These are phyloP conservation scores for Moniliophthora roreri DNA, from an alignment of 1,284 basidiomycete genomes.

Conservation along the genomic window DNA sequence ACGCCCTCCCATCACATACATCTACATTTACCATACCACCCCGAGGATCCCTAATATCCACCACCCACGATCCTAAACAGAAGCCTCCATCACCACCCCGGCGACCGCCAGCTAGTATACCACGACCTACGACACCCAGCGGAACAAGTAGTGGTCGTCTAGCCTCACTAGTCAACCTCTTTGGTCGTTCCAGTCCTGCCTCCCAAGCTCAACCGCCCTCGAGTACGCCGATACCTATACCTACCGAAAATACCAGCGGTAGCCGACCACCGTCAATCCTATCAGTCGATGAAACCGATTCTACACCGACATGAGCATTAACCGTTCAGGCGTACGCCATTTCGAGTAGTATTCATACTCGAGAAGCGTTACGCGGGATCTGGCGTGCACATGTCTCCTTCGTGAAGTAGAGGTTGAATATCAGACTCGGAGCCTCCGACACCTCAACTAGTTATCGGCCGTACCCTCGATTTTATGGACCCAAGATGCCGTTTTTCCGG, in stretches of 20 bases:
- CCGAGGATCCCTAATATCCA: slow-evolving; percentile 7
- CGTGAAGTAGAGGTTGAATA: slow-evolving; percentile 13
- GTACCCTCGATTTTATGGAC: slow-evolving; percentile 9
- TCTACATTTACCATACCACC: slow-evolving; percentile 9
- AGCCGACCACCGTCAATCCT: slow-evolving; percentile 15
- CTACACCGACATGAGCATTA: not conserved
- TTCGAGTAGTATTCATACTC: slow-evolving; percentile 2
- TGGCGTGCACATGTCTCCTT: slow-evolving; percentile 23
- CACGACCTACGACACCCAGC: slow-evolving; percentile 7
- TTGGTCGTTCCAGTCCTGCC: slow-evolving; percentile 3
- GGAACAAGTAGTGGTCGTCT: slow-evolving; percentile 5
- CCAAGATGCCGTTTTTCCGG: slow-evolving; percentile 9
- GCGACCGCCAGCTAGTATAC: not conserved
- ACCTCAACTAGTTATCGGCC: not conserved
- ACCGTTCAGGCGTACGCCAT: slow-evolving; percentile 3
- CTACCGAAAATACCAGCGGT: not conserved
- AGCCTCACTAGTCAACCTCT: slow-evolving; percentile 7
- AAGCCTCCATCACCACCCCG: slow-evolving; percentile 15
- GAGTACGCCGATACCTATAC: not conserved
- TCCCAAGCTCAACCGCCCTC: not conserved
- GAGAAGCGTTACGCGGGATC: slow-evolving; percentile 20
- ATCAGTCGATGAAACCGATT: slow-evolving; percentile 4
- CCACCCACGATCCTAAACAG: not conserved
- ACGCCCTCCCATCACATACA: slow-evolving; percentile 3
- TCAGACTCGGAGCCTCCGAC: too few species aligned